Conservation (phyloP, 257 asterid species). For the Solanum chmielewskii region DNA sequence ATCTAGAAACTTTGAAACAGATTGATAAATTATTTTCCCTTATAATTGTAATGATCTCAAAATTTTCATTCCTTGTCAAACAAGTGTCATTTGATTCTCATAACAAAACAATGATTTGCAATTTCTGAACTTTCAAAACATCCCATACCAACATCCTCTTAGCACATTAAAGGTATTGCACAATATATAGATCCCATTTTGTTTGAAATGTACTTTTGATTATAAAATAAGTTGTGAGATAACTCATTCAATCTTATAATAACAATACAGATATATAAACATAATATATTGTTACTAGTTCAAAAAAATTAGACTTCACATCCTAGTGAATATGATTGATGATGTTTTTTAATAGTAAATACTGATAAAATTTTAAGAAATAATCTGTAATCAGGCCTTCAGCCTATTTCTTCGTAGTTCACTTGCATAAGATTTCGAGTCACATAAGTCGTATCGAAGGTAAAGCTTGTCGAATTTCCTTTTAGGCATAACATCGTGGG, state of each 20-base stretch:
- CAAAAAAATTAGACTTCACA: not conserved
- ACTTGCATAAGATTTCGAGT: not conserved
- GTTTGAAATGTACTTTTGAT: not conserved
- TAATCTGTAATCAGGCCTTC: too few species aligned
- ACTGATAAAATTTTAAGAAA: not conserved
- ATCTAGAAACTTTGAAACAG: too few species aligned
- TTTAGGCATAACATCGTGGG: not conserved
- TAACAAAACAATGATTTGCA: not conserved
- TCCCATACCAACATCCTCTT: constrained; percentile 11
- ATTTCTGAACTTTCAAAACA: not conserved
- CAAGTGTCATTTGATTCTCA: not conserved
- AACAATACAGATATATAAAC: not conserved
- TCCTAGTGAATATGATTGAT: not conserved
- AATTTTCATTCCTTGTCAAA: not conserved
- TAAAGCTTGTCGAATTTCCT: constrained; percentile 2
- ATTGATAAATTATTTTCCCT: not conserved
- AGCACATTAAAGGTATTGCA: not conserved
- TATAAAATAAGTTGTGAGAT: not conserved
- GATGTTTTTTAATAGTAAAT: not conserved
- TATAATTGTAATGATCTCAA: not conserved
- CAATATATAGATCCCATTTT: not conserved
- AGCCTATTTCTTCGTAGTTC: too few species aligned
- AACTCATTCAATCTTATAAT: not conserved
- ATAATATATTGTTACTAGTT: not conserved
- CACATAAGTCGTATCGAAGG: constrained; percentile 40